Evolutionary conservation across 805 yeast species (phyloP).

Genomic region (Candida sphagnicola): DNA sequence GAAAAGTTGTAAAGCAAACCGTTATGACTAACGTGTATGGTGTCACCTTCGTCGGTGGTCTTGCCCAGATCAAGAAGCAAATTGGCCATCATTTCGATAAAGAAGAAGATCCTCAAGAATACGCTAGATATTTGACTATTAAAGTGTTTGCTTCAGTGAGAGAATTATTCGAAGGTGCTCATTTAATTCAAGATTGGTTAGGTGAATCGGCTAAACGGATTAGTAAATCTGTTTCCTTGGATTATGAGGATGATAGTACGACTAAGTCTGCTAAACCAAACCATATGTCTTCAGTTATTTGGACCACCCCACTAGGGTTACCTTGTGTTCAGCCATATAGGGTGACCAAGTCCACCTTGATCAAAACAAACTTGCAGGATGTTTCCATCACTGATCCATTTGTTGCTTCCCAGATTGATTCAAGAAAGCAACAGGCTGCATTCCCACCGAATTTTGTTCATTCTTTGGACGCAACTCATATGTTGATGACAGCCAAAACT

Average conservation of each 20-base stretch:
- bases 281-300: conserved; percentile 82
- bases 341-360: conserved; percentile 55
- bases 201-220: conserved; percentile 81
- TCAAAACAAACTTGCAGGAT: conserved; percentile 82
- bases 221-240: conserved; percentile 43
- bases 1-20: conserved; percentile 93
- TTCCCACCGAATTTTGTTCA: conserved; percentile 96
- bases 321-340: conserved; percentile 98
- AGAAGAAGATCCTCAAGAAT: conserved; percentile 34
- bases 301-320: conserved; percentile 96
- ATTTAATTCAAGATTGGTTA: conserved; percentile 93
- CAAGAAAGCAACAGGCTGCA: conserved; percentile 86
- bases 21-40: conserved; percentile 99
- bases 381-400: conserved; percentile 89
- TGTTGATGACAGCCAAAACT: conserved; percentile 82
- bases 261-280: conserved; percentile 47
- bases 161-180: conserved; percentile 87
- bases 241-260: conserved; percentile 65
- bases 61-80: conserved; percentile 80
- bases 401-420: conserved; percentile 73
- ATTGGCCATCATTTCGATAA: conserved; percentile 55
- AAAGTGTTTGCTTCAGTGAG: conserved; percentile 82
- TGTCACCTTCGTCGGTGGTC: conserved; percentile 91
- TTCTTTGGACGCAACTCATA: conserved; percentile 94
- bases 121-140: conserved; percentile 57